Evolutionary conservation across 2,329 filamentous ascomycete genomes (phyloP), one percentile per base, ranked within the genome.

Genomic region (Xylariomycetidae sp.): DNA sequence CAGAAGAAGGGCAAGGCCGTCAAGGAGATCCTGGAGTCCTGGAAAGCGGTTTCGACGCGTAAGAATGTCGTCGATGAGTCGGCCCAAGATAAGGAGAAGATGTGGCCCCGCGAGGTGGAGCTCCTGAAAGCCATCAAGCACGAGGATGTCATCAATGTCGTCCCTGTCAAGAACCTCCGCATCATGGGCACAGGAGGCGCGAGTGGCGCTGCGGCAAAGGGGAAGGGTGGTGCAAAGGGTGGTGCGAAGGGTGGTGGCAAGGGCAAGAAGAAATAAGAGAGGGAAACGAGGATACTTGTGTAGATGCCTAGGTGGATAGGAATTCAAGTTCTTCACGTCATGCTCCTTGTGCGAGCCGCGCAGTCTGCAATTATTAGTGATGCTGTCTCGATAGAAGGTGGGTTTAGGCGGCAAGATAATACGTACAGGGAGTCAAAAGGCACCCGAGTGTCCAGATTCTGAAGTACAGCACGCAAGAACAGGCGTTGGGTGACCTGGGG

Each of bases 1-100:
- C 73, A 82, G 43, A 98, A 96, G 70, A 95, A 95, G 64, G 90
- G 92, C 8, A 96, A 95, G 57, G 89, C 88, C 0, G 79, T 95
- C 29, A 86, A 85, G 56, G 90, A 96, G 60, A 82, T 96, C 19
- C 61, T 96, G n/a, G 78, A 81, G 30, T 74, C 75, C 39, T 95
- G 90, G 89, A 72, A 82, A 44, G 60, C 69, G 14, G 86, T 79
- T 31, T 74, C 78, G 6, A 58, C 53, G 7, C 70, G 64, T 53
- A 79, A 74, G 52, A 68, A 68, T 5, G 71, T 72, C 16, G 55
- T 82, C 1, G 80, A 85, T 51, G 77, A 82, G 53, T 61, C 63
- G 37, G 64, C 68, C 23, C 58, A 63, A 33, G 81, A 83, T 50
- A 69, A 67, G 9, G 87, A 94, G 65, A 76, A 74, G 50, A 85